phyloP scores from a whole-genome alignment of 441 rosid genomes.

The Adansonia madagascariensis region DNA sequence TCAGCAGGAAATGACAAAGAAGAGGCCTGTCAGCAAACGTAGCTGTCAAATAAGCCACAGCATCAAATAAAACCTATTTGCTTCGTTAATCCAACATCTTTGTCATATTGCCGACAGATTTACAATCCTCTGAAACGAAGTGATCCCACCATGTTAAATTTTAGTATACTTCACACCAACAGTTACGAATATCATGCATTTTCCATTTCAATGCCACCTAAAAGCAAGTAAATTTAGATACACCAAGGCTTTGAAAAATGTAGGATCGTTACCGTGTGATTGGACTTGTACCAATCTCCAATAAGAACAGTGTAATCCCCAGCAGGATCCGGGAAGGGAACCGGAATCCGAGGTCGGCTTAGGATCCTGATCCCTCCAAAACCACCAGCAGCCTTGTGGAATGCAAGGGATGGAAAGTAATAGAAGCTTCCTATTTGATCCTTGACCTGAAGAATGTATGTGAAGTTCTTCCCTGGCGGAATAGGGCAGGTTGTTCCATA shows the following conservation, averaged over 20 bases:
- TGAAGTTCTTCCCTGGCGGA: conserved; percentile 82
- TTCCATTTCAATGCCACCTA: neutral
- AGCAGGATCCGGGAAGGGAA: conserved; percentile 76
- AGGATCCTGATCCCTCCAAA: conserved; percentile 87
- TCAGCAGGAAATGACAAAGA: neutral
- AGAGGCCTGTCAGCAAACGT: neutral
- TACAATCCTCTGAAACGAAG: neutral
- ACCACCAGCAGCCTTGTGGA: conserved; percentile 95
- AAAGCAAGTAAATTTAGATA: neutral
- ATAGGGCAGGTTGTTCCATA: conserved; percentile 90
- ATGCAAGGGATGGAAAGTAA: conserved; percentile 85
- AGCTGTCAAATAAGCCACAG: neutral
- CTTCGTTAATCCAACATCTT: neutral
- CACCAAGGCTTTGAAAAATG: neutral
- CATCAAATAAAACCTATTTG: neutral
- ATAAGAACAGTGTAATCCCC: conserved; percentile 86
- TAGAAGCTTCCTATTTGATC: conserved; percentile 95
- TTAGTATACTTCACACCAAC: neutral
- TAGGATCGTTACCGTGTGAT: conserved; percentile 66
- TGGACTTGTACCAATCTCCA: conserved; percentile 86
- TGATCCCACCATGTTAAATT: neutral
- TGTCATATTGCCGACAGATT: neutral
- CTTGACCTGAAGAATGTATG: conserved; percentile 87
- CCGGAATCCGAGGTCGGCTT: conserved; percentile 83
- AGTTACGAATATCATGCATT: conserved; percentile 1